These are phyloP conservation scores for Alternaria hordeiaustralica DNA, from an alignment of 2,329 filamentous ascomycete species.

Conservation along the genomic window DNA sequence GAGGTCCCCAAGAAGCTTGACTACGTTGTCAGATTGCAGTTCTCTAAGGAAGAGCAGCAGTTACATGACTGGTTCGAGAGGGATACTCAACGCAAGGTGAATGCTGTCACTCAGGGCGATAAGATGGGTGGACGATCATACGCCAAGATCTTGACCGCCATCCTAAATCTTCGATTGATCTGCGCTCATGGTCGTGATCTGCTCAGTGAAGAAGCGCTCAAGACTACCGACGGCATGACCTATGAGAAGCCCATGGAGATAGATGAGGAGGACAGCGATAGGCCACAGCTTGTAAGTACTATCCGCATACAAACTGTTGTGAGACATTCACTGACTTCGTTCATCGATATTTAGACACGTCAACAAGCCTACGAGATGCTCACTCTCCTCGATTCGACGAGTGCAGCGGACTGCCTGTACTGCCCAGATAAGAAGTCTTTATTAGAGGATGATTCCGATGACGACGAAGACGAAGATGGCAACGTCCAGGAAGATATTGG, in stretches of 20 bases:
- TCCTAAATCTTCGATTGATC: slow-evolving; percentile 85
- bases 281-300: slow-evolving; percentile 56
- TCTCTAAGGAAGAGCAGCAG: slow-evolving; percentile 74
- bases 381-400: slow-evolving; percentile 81
- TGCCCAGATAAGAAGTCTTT: slow-evolving; percentile 65
- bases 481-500: slow-evolving; percentile 65
- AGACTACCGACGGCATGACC: slow-evolving; percentile 80
- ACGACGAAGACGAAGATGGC: slow-evolving; percentile 59
- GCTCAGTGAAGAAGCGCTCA: slow-evolving; percentile 81
- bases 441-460: slow-evolving; percentile 47
- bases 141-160: slow-evolving; percentile 89
- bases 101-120: slow-evolving; percentile 70
- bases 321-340: background rate
- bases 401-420: slow-evolving; percentile 73
- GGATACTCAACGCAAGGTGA: slow-evolving; percentile 80
- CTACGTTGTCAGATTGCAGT: slow-evolving; percentile 74
- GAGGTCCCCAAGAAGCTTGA: slow-evolving; percentile 74
- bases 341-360: slow-evolving; percentile 51
- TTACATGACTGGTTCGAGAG: slow-evolving; percentile 86
- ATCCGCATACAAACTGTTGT: background rate
- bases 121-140: slow-evolving; percentile 86
- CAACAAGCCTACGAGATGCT: slow-evolving; percentile 86
- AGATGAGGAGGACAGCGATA: slow-evolving; percentile 74
- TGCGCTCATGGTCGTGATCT: slow-evolving; percentile 95
- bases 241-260: slow-evolving; percentile 86